Evolutionary conservation across 2,329 filamentous ascomycete genomes (phyloP), one percentile per base, ranked within the genome.

Genomic region (Penicillium sp.): DNA sequence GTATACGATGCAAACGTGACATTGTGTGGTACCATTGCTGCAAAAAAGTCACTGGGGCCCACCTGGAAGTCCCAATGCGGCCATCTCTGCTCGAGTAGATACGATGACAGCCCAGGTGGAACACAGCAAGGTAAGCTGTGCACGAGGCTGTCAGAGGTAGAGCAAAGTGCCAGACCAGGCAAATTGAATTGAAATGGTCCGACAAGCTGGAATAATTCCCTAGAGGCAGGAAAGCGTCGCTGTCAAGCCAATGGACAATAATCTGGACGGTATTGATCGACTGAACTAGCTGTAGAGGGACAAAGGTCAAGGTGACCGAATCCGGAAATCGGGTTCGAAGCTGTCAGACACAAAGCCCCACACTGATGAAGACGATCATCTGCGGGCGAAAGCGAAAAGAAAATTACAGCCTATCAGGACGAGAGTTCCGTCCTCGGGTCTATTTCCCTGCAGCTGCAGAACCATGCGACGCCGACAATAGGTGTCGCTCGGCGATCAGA

Each of bases 1-100:
- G 58, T 58, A 11, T 31, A 10, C 48, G 60, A 67, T 64, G 67
- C 60, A 61, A 67, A 65, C 69, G 72, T 73, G 59, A 72, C 71
- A 71, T 70, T 50, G 42, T 56, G 61, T 50, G 59, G 71, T 71
- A 62, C 64, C 68, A 72, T 73, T 63, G 51, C 52, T 48, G 54
- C 56, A 34, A 57, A 39, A 38, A 39, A 56, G 48, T 58, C 53
- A 64, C 53, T 56, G 22, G 31, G 53, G 49, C 50, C 62, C 60
- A 63, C 55, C 37, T 41, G 4, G 45, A 35, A 54, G 20, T 31
- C 65, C 67, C 15, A 62, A 67, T 65, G 62, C 67, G 67, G 67
- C 39, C 57, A 55, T 17, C 10, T 31, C 28, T 12, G 5, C 47
- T 55, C 11, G 17, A 47, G 20, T 11, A 57, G 55, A 37, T 49